Conservation (phyloP, 1,284 basidiomycete species). For the Ustilago bromivora region DNA sequence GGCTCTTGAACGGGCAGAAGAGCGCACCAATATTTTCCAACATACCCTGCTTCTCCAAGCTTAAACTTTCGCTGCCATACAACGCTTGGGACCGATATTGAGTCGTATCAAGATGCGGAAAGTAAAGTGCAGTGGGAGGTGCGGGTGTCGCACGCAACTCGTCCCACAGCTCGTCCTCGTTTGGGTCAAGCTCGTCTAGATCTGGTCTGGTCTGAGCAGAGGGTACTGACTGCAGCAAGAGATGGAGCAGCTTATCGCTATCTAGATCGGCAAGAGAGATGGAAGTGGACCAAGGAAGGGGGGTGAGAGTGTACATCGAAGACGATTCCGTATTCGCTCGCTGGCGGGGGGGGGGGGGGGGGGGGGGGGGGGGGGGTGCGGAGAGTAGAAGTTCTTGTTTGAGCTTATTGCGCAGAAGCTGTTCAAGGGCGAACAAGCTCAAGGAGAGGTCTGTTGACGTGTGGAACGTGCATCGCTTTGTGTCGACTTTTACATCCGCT, state of each 20-base stretch:
- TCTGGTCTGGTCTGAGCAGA: slow-evolving; percentile 14
- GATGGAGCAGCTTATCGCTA: slow-evolving; percentile 10
- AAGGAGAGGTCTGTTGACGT: neutral
- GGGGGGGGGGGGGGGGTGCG: neutral
- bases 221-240: slow-evolving; percentile 23
- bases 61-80: no score
- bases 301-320: slow-evolving; percentile 3
- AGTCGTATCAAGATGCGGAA: neutral
- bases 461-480: neutral
- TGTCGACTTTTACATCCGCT: neutral
- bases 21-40: slow-evolving; percentile 1
- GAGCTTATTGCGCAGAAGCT: neutral
- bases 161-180: slow-evolving; percentile 2
- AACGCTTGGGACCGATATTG: no score
- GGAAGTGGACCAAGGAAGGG: neutral
- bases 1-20: neutral
- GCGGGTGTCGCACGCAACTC: slow-evolving; percentile 10
- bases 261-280: slow-evolving; percentile 5
- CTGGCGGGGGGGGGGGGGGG: neutral
- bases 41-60: neutral
- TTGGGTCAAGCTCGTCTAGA: neutral
- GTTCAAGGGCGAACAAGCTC: neutral
- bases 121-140: neutral
- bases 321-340: neutral
- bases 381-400: neutral